phyloP scores from a whole-genome alignment of 78 protist genomes.

The Dictyostelium purpureum region DNA sequence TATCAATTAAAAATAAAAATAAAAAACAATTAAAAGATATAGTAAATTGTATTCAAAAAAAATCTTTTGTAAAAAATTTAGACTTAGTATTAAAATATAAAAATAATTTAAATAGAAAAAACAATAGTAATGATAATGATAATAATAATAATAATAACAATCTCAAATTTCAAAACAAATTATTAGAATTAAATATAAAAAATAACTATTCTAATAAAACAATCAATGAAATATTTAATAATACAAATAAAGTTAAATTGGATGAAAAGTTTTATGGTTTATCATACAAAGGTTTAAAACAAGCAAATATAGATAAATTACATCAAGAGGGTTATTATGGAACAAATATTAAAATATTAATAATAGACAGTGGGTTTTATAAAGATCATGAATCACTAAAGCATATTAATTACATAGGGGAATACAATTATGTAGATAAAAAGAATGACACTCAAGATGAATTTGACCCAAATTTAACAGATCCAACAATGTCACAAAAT shows the following conservation, averaged over 20 bases:
- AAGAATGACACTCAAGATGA: slow-evolving; percentile 1
- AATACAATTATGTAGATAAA: slow-evolving; percentile 43
- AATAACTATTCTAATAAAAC: background rate
- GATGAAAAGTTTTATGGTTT: background rate
- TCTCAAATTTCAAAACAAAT: background rate
- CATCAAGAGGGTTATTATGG: slow-evolving; percentile 25
- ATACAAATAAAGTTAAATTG: background rate
- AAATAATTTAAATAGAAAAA: background rate
- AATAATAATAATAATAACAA: background rate
- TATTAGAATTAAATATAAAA: background rate
- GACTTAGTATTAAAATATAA: slow-evolving; percentile 13
- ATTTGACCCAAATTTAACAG: background rate
- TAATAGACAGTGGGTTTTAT: slow-evolving; percentile 70
- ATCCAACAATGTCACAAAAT: slow-evolving; percentile 25
- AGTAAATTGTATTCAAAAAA: slow-evolving; percentile 9
- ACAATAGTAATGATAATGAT: background rate
- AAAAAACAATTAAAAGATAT: background rate
- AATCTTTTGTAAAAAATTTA: background rate
- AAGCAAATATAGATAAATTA: background rate
- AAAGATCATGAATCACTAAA: slow-evolving; percentile 50
- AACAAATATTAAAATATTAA: slow-evolving; percentile 12
- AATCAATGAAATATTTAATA: background rate
- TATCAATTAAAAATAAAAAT: background rate
- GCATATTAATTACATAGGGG: background rate
- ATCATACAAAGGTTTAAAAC: background rate